Evolutionary conservation across 2,329 filamentous ascomycete genomes (phyloP).

Genomic region (Arthrobotrys conoides): DNA sequence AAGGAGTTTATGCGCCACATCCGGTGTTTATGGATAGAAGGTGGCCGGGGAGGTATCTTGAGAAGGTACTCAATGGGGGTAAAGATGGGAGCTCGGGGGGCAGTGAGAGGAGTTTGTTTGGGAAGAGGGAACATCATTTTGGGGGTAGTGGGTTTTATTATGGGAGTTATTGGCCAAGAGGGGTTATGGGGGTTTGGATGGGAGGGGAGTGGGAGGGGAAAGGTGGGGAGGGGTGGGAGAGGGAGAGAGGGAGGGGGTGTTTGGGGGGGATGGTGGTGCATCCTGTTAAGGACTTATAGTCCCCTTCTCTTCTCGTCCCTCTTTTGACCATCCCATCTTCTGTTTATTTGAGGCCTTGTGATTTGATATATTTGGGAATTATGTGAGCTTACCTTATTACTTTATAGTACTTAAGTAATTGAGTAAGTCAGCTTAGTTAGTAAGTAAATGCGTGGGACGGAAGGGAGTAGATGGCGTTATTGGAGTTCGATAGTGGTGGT

Average conservation of each 20-base stretch:
- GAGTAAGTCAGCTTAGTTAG: too few relatives aligned
- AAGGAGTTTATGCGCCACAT: slow-evolving; percentile 91
- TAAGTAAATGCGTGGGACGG: too few relatives aligned
- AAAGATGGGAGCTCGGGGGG: slow-evolving; percentile 82
- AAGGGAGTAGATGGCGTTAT: not conserved
- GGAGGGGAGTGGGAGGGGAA: slow-evolving; percentile 72
- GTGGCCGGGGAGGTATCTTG: slow-evolving; percentile 85
- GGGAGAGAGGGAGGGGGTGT: slow-evolving; percentile 81
- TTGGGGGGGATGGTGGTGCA: slow-evolving; percentile 90
- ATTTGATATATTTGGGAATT: too few relatives aligned
- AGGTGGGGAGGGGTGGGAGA: slow-evolving; percentile 73
- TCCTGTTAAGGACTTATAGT: slow-evolving; percentile 78
- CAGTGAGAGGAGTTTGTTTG: slow-evolving; percentile 79
- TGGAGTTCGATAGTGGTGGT: not conserved
- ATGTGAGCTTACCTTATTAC: too few relatives aligned
- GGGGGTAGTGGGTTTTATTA: slow-evolving; percentile 92
- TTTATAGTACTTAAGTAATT: not conserved
- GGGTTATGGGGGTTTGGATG: slow-evolving; percentile 87
- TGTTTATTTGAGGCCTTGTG: too few relatives aligned
- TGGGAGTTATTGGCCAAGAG: slow-evolving; percentile 83
- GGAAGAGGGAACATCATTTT: slow-evolving; percentile 90
- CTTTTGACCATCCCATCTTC: too few relatives aligned
- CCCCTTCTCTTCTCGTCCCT: too few relatives aligned
- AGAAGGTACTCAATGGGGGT: slow-evolving; percentile 84
- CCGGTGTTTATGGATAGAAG: slow-evolving; percentile 87